Evolutionary conservation across 2,329 filamentous ascomycete genomes (phyloP), one percentile per base, ranked within the genome.

Genomic region (Fusarium sp.): DNA sequence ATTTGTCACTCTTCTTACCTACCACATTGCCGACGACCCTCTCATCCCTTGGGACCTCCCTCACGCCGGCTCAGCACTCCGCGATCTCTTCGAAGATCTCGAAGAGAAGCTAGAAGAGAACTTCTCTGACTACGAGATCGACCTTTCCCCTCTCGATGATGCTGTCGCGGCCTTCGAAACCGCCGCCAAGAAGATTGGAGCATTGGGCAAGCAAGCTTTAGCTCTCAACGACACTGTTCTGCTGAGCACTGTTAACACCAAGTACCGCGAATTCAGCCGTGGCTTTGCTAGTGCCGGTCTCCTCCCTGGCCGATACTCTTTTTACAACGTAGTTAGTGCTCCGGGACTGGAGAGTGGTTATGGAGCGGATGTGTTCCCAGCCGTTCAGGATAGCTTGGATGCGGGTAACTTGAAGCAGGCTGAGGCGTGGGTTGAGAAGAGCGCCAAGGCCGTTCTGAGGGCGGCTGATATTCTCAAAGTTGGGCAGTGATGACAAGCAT

Each of bases 351-450:
- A 66, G 7, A 71, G 65, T 14, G 69, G 65, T 2, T 72, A 66
- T 33, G 65, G 62, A 3, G 69, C 69, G 0, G 69, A 72, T 58
- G 69, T 72, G 2, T 72, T 72, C n/a, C 69, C 69, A 0, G 69
- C 69, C 3, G 48, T 71, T 5, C 68, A 71, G 36, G 69, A 72
- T 42, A 72, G 69, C 17, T 26, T 72, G 51, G 66, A 71, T 17
- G 46, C 59, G 24, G 65, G 68, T 0, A 71, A 72, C 14, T 24
- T 59, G 20, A 61, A 53, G 1, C 69, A 69, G 34, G 69, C 69
- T 24, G 58, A 69, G 14, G 65, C 71, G 33, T 72, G 69, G 69
- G 69, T 72, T 50, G 53, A 63, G 26, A 67, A 49, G 34, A 71
- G 68, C 33, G 69, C 69, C 1, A 48, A 46, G 22, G 69, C 69